phyloP scores from a whole-genome alignment of 106 monocot genomes.

The Dactylorhiza incarnata region DNA sequence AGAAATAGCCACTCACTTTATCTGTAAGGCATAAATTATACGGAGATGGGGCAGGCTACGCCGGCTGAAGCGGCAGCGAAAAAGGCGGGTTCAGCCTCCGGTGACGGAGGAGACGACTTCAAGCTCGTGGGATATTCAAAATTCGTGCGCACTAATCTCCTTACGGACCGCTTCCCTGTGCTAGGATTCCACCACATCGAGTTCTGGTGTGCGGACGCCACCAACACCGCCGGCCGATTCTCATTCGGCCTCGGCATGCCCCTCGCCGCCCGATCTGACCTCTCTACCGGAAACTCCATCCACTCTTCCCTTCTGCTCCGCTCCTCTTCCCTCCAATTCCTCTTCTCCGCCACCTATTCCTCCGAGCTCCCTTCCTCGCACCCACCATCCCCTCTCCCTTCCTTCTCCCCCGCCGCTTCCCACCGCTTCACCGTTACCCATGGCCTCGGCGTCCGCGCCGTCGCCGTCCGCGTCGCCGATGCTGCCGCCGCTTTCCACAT shows the following conservation, averaged over 20 bases:
- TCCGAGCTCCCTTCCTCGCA: not conserved
- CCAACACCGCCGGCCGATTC: conserved; percentile 63
- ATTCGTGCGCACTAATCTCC: conserved; percentile 74
- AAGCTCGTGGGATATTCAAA: conserved; percentile 54
- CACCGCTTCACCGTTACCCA: conserved; percentile 41
- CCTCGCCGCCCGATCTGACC: conserved; percentile 47
- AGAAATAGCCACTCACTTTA: no score
- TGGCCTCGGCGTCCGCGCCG: conserved; percentile 80
- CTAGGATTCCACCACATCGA: conserved; percentile 90
- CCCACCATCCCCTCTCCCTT: conserved; percentile 41
- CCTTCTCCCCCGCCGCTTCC: conserved; percentile 40
- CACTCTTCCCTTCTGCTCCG: conserved; percentile 76
- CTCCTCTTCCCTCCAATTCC: conserved; percentile 47
- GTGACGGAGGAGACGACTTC: conserved; percentile 20
- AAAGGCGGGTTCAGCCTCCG: not conserved
- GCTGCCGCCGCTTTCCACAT: conserved; percentile 45
- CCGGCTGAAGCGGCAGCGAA: not conserved
- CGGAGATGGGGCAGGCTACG: conserved; percentile 1
- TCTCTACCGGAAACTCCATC: conserved; percentile 70
- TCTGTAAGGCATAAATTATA: no score
- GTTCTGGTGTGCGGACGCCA: conserved; percentile 85
- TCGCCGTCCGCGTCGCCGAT: conserved; percentile 60
- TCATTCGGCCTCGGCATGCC: conserved; percentile 81
- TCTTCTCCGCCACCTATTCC: conserved; percentile 55
- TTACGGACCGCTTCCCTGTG: conserved; percentile 53